Percentiles rank a stretch among this genome's conserved stretches.
phyloP scores from a whole-genome alignment of 2,329 filamentous ascomycete species.

The Dactylellina haptotyla region DNA sequence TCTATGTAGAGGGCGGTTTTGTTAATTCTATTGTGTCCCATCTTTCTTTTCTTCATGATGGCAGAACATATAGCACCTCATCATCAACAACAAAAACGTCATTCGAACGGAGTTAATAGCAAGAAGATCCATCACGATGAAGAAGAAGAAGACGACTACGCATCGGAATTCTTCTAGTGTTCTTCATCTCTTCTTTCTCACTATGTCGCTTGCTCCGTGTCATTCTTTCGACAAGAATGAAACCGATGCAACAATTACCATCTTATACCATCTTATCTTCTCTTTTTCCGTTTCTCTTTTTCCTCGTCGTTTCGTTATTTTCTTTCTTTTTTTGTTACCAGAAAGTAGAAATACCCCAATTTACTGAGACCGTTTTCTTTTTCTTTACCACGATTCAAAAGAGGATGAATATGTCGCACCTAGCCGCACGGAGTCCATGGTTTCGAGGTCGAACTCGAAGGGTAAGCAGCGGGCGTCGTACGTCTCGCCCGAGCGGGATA shows the following conservation, averaged over 20 bases:
- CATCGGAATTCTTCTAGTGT: constrained; percentile 41
- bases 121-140: constrained; percentile 31
- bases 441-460: constrained; percentile 52
- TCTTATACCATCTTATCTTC: background rate
- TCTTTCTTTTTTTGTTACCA: constrained; percentile 11
- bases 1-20: constrained; percentile 25
- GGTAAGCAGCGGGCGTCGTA: constrained; percentile 48
- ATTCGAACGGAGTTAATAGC: constrained; percentile 33
- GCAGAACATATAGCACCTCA: constrained; percentile 53
- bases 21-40: constrained; percentile 42
- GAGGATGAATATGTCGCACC: constrained; percentile 42
- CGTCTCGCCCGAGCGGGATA: constrained; percentile 44
- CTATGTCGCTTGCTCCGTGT: constrained; percentile 1
- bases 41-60: constrained; percentile 32
- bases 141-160: constrained; percentile 36
- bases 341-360: background rate
- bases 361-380: constrained; percentile 15
- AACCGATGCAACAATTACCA: background rate
- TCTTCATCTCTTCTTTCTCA: background rate
- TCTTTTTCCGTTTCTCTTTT: constrained; percentile 1
- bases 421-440: constrained; percentile 15
- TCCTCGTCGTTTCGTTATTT: background rate
- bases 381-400: constrained; percentile 10
- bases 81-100: constrained; percentile 22
- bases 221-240: constrained; percentile 21